These are phyloP conservation scores for Termitomyces bulborhizus DNA, from an alignment of 768 basidiomycete genomes.

Conservation along the genomic window DNA sequence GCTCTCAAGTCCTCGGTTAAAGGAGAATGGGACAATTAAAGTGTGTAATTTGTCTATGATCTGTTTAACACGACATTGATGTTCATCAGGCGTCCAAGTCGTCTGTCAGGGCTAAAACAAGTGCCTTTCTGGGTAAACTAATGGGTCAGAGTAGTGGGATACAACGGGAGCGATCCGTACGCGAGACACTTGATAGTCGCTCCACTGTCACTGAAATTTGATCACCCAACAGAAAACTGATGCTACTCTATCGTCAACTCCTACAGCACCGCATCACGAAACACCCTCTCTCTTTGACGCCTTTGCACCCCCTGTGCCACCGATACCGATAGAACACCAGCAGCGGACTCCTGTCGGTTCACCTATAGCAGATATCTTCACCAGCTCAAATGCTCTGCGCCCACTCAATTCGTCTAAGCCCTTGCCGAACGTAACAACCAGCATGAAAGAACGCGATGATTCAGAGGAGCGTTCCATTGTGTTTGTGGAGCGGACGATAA, in stretches of 20 bases:
- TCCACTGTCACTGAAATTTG: constrained; percentile 13
- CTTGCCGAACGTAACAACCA: constrained; percentile 50
- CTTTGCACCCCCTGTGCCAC: constrained; percentile 46
- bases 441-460: constrained; percentile 32
- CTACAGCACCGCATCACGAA: constrained; percentile 28
- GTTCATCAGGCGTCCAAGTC: constrained; percentile 41
- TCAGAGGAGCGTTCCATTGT: constrained; percentile 53
- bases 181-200: constrained; percentile 41
- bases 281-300: constrained; percentile 36
- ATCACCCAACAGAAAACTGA: constrained; percentile 46
- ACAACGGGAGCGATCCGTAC: constrained; percentile 26
- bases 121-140: constrained; percentile 77
- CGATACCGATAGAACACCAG: constrained; percentile 38
- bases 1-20: constrained; percentile 39
- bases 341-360: constrained; percentile 31
- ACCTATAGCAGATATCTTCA: constrained; percentile 49
- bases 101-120: constrained; percentile 74
- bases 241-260: constrained; percentile 26
- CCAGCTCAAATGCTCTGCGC: constrained; percentile 17
- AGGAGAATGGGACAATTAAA: constrained; percentile 42
- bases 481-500: constrained; percentile 42
- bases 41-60: constrained; percentile 25
- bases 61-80: constrained; percentile 1
- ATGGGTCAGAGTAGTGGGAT: constrained; percentile 45
- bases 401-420: constrained; percentile 47